These are phyloP conservation scores for Logfia minima DNA, from an alignment of 129 eudicot species.

Conservation along the genomic window DNA sequence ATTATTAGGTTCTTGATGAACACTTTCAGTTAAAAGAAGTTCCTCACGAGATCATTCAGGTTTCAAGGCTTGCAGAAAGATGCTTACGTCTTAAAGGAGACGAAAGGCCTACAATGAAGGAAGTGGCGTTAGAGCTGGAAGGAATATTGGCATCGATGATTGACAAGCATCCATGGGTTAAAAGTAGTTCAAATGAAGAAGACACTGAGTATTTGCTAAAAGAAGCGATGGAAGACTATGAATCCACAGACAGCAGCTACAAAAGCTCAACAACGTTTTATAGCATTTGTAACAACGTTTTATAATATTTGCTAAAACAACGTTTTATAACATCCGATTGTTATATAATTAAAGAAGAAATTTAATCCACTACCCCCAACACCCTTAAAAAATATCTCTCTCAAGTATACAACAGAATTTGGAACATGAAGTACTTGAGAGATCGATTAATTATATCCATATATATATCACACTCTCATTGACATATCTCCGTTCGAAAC, in stretches of 20 bases:
- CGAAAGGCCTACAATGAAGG: conserved; percentile 45
- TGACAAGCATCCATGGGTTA: conserved; percentile 38
- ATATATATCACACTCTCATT: too few relatives aligned
- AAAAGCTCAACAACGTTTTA: conserved; percentile 4
- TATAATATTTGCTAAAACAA: too few relatives aligned
- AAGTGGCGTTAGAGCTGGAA: conserved; percentile 39
- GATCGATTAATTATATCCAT: too few relatives aligned
- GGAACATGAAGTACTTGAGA: too few relatives aligned
- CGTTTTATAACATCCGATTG: too few relatives aligned
- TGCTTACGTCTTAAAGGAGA: conserved; percentile 34
- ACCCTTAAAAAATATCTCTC: too few relatives aligned
- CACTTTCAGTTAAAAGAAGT: not conserved
- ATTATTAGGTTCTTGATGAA: conserved; percentile 30
- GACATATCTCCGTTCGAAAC: too few relatives aligned
- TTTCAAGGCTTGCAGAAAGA: conserved; percentile 33
- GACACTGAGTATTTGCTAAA: conserved; percentile 26
- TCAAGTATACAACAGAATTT: too few relatives aligned
- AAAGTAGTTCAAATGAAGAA: conserved; percentile 3
- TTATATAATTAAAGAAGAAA: too few relatives aligned
- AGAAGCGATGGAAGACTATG: not conserved
- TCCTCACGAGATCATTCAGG: conserved; percentile 20
- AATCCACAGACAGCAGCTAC: not conserved
- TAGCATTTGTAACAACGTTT: too few relatives aligned
- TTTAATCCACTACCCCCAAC: too few relatives aligned
- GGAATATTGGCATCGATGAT: conserved; percentile 26